phyloP scores from a whole-genome alignment of 352 stramenopile genomes.

The Phytopythium litorale region DNA sequence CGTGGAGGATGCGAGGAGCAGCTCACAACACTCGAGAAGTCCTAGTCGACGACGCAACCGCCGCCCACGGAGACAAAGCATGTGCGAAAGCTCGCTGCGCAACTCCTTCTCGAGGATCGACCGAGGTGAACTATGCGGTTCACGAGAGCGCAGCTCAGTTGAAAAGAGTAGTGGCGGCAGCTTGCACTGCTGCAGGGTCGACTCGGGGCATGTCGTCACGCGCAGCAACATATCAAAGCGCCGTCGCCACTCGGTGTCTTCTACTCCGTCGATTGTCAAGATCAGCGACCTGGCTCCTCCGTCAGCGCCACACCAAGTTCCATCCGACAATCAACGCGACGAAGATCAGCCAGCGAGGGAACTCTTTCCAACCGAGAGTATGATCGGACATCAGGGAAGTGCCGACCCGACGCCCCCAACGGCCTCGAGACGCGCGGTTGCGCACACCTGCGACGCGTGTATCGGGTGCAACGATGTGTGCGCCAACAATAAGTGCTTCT shows the following conservation, averaged over 20 bases:
- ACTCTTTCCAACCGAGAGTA: not conserved
- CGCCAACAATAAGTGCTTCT: conserved; percentile 53
- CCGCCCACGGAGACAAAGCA: not conserved
- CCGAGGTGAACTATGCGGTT: not conserved
- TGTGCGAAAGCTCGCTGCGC: not conserved
- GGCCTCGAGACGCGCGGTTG: conserved; percentile 8
- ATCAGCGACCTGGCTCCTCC: not conserved
- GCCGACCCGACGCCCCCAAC: not conserved
- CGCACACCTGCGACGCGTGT: conserved; percentile 65
- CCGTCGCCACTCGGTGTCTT: not conserved
- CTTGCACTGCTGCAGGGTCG: not conserved
- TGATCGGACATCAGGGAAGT: conserved; percentile 1
- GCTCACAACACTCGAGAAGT: too few relatives aligned
- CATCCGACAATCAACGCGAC: not conserved
- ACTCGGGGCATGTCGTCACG: not conserved
- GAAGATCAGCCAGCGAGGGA: not conserved
- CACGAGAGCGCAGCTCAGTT: not conserved
- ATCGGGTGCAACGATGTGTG: conserved; percentile 80
- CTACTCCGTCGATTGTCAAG: conserved; percentile 2
- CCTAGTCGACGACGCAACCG: not conserved
- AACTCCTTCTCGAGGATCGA: not conserved
- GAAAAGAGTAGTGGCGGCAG: conserved; percentile 1
- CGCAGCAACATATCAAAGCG: not conserved
- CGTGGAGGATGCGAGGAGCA: not conserved
- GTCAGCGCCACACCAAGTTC: not conserved